These are phyloP conservation scores for Aspergillus saccharolyticus DNA, from an alignment of 495 filamentous ascomycete genomes.

Conservation along the genomic window DNA sequence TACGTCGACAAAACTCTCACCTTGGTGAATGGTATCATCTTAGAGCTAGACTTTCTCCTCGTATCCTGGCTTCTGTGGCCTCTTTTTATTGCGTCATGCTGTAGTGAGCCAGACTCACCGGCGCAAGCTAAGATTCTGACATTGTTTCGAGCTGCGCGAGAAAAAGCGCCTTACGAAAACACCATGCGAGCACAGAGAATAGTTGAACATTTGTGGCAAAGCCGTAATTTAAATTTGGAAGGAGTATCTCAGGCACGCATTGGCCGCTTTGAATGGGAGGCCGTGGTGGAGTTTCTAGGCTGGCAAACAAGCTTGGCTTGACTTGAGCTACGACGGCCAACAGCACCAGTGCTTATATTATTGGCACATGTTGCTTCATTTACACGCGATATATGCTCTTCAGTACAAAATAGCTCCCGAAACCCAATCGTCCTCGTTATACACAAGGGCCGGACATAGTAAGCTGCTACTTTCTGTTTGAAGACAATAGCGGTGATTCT, in stretches of 20 bases:
- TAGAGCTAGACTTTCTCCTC: not conserved
- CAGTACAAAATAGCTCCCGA: not conserved
- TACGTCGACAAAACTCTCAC: not conserved
- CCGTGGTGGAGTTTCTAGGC: slow-evolving; percentile 1
- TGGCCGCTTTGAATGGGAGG: slow-evolving; percentile 6
- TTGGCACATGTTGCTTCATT: not conserved
- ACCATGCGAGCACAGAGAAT: not conserved
- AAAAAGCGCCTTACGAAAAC: slow-evolving; percentile 6
- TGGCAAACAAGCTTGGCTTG: slow-evolving; percentile 9
- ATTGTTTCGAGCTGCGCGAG: slow-evolving; percentile 1
- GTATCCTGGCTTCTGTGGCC: slow-evolving; percentile 7
- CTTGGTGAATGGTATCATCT: not conserved
- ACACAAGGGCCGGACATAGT: not conserved
- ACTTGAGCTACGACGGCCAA: not conserved
- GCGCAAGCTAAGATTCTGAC: not conserved
- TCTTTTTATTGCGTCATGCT: slow-evolving; percentile 7
- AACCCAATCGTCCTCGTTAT: not conserved
- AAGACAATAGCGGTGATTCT: slow-evolving; percentile 9
- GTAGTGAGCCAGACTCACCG: not conserved
- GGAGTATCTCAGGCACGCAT: not conserved
- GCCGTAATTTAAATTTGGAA: not conserved
- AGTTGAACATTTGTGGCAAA: slow-evolving; percentile 2
- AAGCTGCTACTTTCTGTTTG: slow-evolving; percentile 1
- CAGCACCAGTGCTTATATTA: not conserved
- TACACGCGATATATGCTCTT: not conserved